Percentiles rank a stretch among this genome's conserved stretches.
phyloP scores from a whole-genome alignment of 75 land plant genomes.

The Chamaecyparis obtusa region DNA sequence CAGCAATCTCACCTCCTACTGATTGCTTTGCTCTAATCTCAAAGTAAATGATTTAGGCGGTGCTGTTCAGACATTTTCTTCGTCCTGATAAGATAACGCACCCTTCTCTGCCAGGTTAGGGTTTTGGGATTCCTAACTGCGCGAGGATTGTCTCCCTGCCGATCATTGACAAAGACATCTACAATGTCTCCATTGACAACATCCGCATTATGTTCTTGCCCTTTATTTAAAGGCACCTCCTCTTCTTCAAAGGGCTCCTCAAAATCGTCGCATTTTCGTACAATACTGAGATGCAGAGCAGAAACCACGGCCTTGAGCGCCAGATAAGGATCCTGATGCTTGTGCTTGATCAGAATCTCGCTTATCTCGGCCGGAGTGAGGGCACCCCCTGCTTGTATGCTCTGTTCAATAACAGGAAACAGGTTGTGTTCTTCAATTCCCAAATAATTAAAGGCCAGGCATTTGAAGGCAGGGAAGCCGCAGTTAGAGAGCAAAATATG shows the following conservation, averaged over 20 bases:
- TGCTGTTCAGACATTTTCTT: constrained; percentile 31
- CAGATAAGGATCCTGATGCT: constrained; percentile 23
- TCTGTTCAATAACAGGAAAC: constrained; percentile 38
- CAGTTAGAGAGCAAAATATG: constrained; percentile 59
- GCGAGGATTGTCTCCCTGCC: not conserved
- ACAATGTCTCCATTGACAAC: not conserved
- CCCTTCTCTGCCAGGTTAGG: constrained; percentile 38
- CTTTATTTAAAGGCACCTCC: constrained; percentile 12
- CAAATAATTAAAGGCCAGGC: constrained; percentile 47
- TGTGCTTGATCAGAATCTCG: constrained; percentile 47
- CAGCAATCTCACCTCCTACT: not conserved
- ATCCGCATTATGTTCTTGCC: not conserved
- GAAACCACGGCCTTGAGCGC: constrained; percentile 38
- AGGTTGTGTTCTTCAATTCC: constrained; percentile 38
- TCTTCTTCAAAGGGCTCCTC: not conserved
- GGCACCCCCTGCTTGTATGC: constrained; percentile 37
- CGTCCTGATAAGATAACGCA: constrained; percentile 37
- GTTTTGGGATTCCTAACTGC: constrained; percentile 14
- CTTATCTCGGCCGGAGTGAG: constrained; percentile 73
- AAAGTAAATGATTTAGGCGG: not conserved
- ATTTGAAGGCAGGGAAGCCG: constrained; percentile 43
- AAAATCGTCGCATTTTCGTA: not conserved
- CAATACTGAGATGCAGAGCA: constrained; percentile 32
- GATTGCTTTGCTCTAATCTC: not conserved
- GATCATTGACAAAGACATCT: constrained; percentile 12